Conservation (phyloP, 2,329 filamentous ascomycete genomes). For the Arachnopeziza araneosa region DNA sequence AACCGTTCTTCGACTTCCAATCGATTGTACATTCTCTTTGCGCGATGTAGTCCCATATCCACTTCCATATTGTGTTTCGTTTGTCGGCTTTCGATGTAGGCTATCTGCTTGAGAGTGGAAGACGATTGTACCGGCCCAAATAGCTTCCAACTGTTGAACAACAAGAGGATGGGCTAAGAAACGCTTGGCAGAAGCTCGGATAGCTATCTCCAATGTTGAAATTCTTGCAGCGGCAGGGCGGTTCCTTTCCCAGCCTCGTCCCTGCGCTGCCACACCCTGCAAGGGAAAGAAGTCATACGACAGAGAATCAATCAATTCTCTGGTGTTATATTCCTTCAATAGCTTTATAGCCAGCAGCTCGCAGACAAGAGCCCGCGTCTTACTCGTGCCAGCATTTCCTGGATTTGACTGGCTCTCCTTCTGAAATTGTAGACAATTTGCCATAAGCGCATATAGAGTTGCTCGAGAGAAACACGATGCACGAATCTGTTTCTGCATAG, state of each 20-base stretch:
- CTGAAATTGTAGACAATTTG: conserved; percentile 87
- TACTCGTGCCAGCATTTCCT: conserved; percentile 77
- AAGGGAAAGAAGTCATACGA: conserved; percentile 94
- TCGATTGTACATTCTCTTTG: background rate
- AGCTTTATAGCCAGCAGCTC: conserved; percentile 87
- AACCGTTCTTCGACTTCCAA: conserved; percentile 51
- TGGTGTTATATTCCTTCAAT: conserved; percentile 80
- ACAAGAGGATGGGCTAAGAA: conserved; percentile 89
- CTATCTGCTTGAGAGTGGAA: conserved; percentile 87
- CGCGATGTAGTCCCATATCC: conserved; percentile 34
- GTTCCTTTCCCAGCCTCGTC: conserved; percentile 33
- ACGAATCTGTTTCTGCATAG: conserved; percentile 85
- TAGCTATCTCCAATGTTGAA: conserved; percentile 88
- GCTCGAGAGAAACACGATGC: conserved; percentile 78
- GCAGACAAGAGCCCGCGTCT: conserved; percentile 80
- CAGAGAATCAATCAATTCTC: conserved; percentile 87
- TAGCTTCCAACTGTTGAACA: conserved; percentile 90
- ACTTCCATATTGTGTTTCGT: background rate
- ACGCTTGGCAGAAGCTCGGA: conserved; percentile 85
- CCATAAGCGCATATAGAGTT: conserved; percentile 84
- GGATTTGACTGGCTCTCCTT: conserved; percentile 81
- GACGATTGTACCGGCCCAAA: conserved; percentile 93
- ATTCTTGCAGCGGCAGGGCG: conserved; percentile 64
- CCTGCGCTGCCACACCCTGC: conserved; percentile 52
- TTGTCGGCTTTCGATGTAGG: conserved; percentile 57